Evolutionary conservation across 2,329 filamentous ascomycete species (phyloP), one percentile per base, ranked within the genome.

Genomic region (Trichocomaceae sp.): DNA sequence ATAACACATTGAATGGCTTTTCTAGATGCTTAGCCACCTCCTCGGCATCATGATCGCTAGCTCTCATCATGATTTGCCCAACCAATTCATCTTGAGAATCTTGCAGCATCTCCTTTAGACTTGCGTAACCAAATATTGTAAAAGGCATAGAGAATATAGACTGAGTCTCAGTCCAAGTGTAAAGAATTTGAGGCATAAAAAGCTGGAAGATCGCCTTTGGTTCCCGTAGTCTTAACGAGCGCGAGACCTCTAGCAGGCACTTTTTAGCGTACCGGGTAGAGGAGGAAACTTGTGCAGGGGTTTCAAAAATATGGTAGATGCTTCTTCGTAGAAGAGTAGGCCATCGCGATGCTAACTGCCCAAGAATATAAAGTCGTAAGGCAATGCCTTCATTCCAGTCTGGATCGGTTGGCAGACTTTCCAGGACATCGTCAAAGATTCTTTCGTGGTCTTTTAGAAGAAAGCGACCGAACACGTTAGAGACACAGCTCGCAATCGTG

Each of bases 271-370:
- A 87, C 19, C 77, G 74, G 19, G 79, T 77, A 6, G 87, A 86
- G 10, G 75, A 72, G 2, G 79, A 72, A 13, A 95, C 82, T 55
- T 84, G 83, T 1, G 87, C 89, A 1, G 91, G 88, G 0, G 87
- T 90, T 68, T 97, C 93, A 62, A 97, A 96, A 20, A 97, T 90
- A 68, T 93, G 87, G 68, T 96, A 99, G 17, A 95, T 87, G 60
- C 90, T 90, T 60, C 87, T 84, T 50, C 91, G 85, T 44, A 96
- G 78, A 19, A 97, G 77, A 0, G 91, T 95, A 57, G 90, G 85
- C 88, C 92, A 97, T 50, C 78, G 75, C 29, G 89, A 88, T 22
- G 88, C 93, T 56, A 99, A 75, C 54, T 84, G 83, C 1, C 87
- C 83, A 10, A 97, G 75, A 8, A 89, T 82, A 58, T 88, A 82